Base-by-base conservation (phyloP, 768 basidiomycete genomes). In the Dioszegia hungarica region DNA sequence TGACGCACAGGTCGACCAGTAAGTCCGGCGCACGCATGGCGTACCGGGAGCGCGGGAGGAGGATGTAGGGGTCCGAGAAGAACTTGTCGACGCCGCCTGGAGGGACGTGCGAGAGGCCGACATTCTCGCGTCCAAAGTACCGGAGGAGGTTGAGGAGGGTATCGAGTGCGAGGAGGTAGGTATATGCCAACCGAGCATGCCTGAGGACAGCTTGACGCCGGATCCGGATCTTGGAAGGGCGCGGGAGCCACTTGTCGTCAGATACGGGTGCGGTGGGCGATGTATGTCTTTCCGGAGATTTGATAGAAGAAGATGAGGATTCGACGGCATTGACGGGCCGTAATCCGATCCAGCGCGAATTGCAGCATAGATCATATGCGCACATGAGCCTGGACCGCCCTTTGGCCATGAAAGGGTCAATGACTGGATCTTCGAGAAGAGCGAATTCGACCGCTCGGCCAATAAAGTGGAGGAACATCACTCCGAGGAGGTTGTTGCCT, bases 321-420 rank as follows among this genome's bases (percentile, higher is more conserved):
- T n/a, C n/a, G n/a, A n/a, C n/a, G n/a, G n/a, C n/a, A n/a, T n/a
- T n/a, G 4, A 64, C 56, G 4, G 25, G 31, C 12, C 60, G 56
- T 17, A 72, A 40, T 17, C 67, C 70, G 22, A 72, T 56, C 65
- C 63, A 60, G 17, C 70, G 49, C 0, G 62, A 57, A 46, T 68
- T 68, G 36, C 57, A 29, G 29, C 38, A 39, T 9, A 68, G 33
- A 53, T 68, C 67, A n/a, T 67, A 46, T 5, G 63, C 65, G 17
- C 47, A 20, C 10, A 66, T 25, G 4, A 62, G 36, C 29, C 48
- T 34, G 39, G 34, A 28, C 48, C 70, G 20, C 14, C 60, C 55
- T 33, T 52, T 58, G 9, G 53, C 49, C 29, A 53, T 41, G 28
- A 63, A 67, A 34, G 64, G 65, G 50, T 68, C 67, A 17, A 56